Evolutionary conservation across 192 early-diverging fungal genomes (phyloP), one percentile per base, ranked within the genome.

Genomic region (Coemansia javaensis): DNA sequence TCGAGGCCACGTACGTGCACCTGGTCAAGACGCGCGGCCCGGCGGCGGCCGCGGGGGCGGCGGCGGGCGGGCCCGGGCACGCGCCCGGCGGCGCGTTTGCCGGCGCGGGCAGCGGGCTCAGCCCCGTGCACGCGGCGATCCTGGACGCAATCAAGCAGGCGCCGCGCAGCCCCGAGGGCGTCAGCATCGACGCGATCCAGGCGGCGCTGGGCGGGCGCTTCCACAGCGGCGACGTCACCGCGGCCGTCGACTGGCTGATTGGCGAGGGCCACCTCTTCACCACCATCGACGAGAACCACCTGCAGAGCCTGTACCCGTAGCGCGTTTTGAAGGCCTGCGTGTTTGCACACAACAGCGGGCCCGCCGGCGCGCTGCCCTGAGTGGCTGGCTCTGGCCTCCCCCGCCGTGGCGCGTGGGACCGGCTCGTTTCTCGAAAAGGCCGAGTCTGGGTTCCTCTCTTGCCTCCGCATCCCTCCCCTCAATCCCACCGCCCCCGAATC

Each of bases 1-100:
- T 91, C 28, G 83, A 87, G 41, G 81, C 75, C 43, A 79, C 85
- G 12, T 74, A 79, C 23, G 77, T 74, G 17, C 86, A 92, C 46
- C 49, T 87, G 47, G 62, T 52, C 33, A 57, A 79, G 21, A 86
- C 82, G 25, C 41, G 50, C 12, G 64, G 59, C 5, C 47, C 44
- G 1, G 34, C 45, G 21, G 30, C 53, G 31, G 41, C 20, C 5
- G 17, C 32, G 48, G 33, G 18, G 11, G 32, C 16, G 7, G 48
- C 35, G 22, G 51, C 31, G 7, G 40, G n/a, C n/a, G n/a, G n/a
- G n/a, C n/a, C n/a, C n/a, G n/a, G n/a, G n/a, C n/a, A n/a, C n/a
- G n/a, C n/a, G n/a, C n/a, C n/a, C n/a, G n/a, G n/a, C n/a, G n/a
- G n/a, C n/a, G n/a, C n/a, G n/a, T n/a, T n/a, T n/a, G n/a, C 49